Conservation (phyloP, 2,329 filamentous ascomycete genomes). For the Metarhizium robertsii region DNA sequence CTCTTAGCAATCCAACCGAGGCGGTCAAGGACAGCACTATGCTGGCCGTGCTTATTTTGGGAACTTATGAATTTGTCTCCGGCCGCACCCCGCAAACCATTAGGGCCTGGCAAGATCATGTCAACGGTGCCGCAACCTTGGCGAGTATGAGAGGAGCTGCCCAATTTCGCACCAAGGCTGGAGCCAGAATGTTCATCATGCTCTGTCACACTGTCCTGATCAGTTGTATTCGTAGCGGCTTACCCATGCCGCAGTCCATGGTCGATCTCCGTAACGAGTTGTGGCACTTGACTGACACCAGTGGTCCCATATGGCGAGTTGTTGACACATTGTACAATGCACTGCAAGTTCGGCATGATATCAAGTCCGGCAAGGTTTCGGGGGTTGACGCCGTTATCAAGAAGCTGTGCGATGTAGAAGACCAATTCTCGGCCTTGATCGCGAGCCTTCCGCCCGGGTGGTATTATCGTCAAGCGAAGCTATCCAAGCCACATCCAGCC, state of each 20-base stretch:
- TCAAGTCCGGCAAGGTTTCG: conserved; percentile 28
- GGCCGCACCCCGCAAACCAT: conserved; percentile 36
- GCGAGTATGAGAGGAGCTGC: conserved; percentile 37
- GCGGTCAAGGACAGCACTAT: conserved; percentile 41
- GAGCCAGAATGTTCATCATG: conserved; percentile 44
- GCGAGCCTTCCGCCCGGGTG: conserved; percentile 28
- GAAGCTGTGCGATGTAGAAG: conserved; percentile 30
- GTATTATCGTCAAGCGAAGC: conserved; percentile 31
- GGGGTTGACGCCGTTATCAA: conserved; percentile 25
- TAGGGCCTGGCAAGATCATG: conserved; percentile 42
- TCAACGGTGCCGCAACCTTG: conserved; percentile 41
- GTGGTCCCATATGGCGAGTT: conserved; percentile 32
- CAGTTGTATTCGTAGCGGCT: conserved; percentile 39
- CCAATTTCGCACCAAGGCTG: conserved; percentile 36
- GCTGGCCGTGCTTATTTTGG: conserved; percentile 42
- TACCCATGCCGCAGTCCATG: conserved; percentile 38
- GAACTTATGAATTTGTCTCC: conserved; percentile 45
- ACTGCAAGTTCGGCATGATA: conserved; percentile 37
- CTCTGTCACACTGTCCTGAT: conserved; percentile 41
- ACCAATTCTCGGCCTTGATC: conserved; percentile 31
- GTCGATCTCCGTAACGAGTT: conserved; percentile 36
- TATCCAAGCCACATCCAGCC: conserved; percentile 29
- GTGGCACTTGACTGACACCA: conserved; percentile 22
- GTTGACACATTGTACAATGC: conserved; percentile 34
- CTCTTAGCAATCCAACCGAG: conserved; percentile 34